Percentiles rank a stretch among this genome's conserved stretches.
These are phyloP conservation scores for Populus hybrid DNA, from an alignment of 441 rosid species.

Conservation along the genomic window DNA sequence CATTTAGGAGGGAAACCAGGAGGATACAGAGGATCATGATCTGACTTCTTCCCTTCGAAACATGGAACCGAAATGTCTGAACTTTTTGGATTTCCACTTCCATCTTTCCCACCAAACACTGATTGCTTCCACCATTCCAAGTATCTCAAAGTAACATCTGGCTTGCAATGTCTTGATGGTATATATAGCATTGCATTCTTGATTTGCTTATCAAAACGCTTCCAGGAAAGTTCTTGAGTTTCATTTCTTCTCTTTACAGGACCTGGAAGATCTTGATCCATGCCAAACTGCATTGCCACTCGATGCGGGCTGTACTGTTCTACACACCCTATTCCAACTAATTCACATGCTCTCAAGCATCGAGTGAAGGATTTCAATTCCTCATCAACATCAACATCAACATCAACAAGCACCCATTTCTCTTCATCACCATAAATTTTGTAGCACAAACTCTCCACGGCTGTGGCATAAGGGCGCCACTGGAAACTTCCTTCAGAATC, in stretches of 20 bases:
- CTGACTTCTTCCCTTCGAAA: neutral
- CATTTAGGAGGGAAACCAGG: neutral
- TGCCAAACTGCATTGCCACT: slow-evolving; percentile 63
- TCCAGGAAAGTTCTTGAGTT: slow-evolving; percentile 27
- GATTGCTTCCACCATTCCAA: slow-evolving; percentile 45
- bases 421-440: slow-evolving; percentile 36
- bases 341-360: slow-evolving; percentile 36
- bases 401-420: slow-evolving; percentile 19
- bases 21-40: neutral
- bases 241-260: neutral
- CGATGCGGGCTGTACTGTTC: slow-evolving; percentile 57
- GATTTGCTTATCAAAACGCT: slow-evolving; percentile 28
- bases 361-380: slow-evolving; percentile 37
- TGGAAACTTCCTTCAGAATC: slow-evolving; percentile 33
- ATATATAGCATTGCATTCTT: slow-evolving; percentile 28
- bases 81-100: too few species aligned
- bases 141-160: slow-evolving; percentile 38
- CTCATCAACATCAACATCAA: slow-evolving; percentile 18
- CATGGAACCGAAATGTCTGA: neutral
- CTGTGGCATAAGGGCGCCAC: slow-evolving; percentile 54
- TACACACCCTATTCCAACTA: slow-evolving; percentile 33
- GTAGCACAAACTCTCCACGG: slow-evolving; percentile 14
- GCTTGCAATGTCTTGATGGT: slow-evolving; percentile 30
- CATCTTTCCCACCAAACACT: neutral
- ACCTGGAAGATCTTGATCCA: slow-evolving; percentile 53